Conservation (phyloP, 2,329 filamentous ascomycete species). For the Talaromyces rugulosus region DNA sequence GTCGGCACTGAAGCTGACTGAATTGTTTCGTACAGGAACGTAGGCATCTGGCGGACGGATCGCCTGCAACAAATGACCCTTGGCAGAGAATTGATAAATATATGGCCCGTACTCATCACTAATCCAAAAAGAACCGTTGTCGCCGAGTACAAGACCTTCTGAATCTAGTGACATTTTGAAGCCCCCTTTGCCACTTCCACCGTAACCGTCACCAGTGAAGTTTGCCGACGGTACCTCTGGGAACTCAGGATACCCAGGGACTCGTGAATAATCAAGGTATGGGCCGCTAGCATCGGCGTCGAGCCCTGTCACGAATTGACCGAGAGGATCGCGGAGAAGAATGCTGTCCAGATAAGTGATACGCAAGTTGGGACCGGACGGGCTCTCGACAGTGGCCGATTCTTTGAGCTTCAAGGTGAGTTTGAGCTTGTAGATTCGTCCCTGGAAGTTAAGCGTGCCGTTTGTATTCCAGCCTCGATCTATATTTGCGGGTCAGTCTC, state of each 20-base stretch:
- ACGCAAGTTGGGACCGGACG: conserved; percentile 57
- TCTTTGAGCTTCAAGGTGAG: conserved; percentile 55
- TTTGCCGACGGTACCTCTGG: conserved; percentile 60
- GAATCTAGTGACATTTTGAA: conserved; percentile 59
- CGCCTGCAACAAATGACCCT: conserved; percentile 58
- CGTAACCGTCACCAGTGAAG: conserved; percentile 66
- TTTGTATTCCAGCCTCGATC: conserved; percentile 56
- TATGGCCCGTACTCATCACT: conserved; percentile 69
- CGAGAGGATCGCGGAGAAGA: conserved; percentile 60
- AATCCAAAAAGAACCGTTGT: conserved; percentile 63
- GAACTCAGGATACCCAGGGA: conserved; percentile 43
- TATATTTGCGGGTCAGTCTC: conserved; percentile 16
- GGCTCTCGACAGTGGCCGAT: conserved; percentile 49
- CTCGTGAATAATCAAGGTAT: conserved; percentile 43
- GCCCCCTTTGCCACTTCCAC: conserved; percentile 56
- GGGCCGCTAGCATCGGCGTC: conserved; percentile 54
- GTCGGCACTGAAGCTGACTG: conserved; percentile 59
- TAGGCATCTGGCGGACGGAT: conserved; percentile 63
- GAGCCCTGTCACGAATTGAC: conserved; percentile 59
- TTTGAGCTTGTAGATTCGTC: conserved; percentile 64
- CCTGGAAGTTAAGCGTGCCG: conserved; percentile 64
- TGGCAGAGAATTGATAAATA: conserved; percentile 59
- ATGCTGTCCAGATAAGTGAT: conserved; percentile 63
- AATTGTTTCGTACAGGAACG: conserved; percentile 60
- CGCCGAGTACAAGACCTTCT: conserved; percentile 61